Percentiles rank a stretch among this genome's conserved stretches.
Evolutionary conservation across 495 filamentous ascomycete genomes (phyloP).

Genomic region (Neurospora sp.): DNA sequence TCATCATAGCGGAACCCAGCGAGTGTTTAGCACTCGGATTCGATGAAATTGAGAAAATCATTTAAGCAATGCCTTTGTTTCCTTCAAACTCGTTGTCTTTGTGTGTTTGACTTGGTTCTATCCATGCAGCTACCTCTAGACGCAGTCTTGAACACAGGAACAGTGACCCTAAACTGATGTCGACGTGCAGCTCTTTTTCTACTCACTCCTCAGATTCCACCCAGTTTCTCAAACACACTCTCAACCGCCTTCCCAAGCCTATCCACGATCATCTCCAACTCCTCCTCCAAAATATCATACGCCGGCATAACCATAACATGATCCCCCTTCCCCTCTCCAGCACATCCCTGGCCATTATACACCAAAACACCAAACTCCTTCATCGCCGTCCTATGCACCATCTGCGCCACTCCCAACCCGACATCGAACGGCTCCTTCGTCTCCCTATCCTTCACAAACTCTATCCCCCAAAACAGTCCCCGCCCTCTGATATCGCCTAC

Average conservation of each 20-base stretch:
- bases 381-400: constrained; percentile 43
- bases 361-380: constrained; percentile 47
- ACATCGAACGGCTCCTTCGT: constrained; percentile 37
- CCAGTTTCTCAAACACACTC: not conserved
- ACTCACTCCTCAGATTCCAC: not conserved
- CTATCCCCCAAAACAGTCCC: constrained; percentile 54
- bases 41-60: not conserved
- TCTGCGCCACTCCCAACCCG: constrained; percentile 26
- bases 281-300: constrained; percentile 14
- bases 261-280: constrained; percentile 47
- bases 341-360: constrained; percentile 58
- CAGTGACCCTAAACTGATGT: not conserved
- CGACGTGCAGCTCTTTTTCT: not conserved
- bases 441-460: constrained; percentile 44
- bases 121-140: not conserved
- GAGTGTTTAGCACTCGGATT: not conserved
- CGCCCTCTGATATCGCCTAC: constrained; percentile 57
- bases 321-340: constrained; percentile 55
- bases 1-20: not conserved
- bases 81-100: not conserved
- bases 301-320: constrained; percentile 56
- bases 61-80: not conserved
- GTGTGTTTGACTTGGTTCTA: not conserved
- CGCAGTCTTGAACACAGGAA: not conserved
- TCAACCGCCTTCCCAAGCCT: constrained; percentile 12